Percentiles rank a stretch among this genome's conserved stretches.
These are phyloP conservation scores for Coleophoma eucalyptorum DNA, from an alignment of 2,329 filamentous ascomycete species.

Conservation along the genomic window DNA sequence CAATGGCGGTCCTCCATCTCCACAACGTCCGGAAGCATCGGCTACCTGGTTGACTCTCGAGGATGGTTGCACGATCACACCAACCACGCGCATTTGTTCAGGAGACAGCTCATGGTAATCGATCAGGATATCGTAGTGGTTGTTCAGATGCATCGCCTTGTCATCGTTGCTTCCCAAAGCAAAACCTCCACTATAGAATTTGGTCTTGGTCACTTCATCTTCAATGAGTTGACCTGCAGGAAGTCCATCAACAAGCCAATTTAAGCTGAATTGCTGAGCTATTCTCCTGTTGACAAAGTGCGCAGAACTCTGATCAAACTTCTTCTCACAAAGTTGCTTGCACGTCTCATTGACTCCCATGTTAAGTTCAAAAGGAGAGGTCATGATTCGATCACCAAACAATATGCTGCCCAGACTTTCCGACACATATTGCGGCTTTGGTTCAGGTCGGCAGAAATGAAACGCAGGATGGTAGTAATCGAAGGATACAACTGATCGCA, in stretches of 20 bases:
- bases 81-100: conserved; percentile 81
- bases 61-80: conserved; percentile 80
- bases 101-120: conserved; percentile 82
- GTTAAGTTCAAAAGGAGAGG: conserved; percentile 85
- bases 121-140: conserved; percentile 91
- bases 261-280: conserved; percentile 81
- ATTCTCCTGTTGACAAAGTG: conserved; percentile 83
- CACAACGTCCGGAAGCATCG: conserved; percentile 49
- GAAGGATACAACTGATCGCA: conserved; percentile 91
- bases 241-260: conserved; percentile 93
- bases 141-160: conserved; percentile 67
- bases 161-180: conserved; percentile 63
- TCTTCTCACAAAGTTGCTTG: conserved; percentile 71
- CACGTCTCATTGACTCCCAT: conserved; percentile 89
- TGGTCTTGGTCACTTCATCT: conserved; percentile 71
- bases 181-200: conserved; percentile 92
- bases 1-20: conserved; percentile 51
- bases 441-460: conserved; percentile 80
- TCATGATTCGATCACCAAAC: conserved; percentile 95
- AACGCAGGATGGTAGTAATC: conserved; percentile 92
- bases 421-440: conserved; percentile 72
- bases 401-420: conserved; percentile 94
- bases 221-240: conserved; percentile 81
- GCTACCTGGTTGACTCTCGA: conserved; percentile 59
- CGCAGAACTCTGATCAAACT: conserved; percentile 62